A percentile compares a stretch with the other conserved stretches of the same genome.
phyloP scores from a whole-genome alignment of 2,329 filamentous ascomycete genomes.

The Claviceps citrina region DNA sequence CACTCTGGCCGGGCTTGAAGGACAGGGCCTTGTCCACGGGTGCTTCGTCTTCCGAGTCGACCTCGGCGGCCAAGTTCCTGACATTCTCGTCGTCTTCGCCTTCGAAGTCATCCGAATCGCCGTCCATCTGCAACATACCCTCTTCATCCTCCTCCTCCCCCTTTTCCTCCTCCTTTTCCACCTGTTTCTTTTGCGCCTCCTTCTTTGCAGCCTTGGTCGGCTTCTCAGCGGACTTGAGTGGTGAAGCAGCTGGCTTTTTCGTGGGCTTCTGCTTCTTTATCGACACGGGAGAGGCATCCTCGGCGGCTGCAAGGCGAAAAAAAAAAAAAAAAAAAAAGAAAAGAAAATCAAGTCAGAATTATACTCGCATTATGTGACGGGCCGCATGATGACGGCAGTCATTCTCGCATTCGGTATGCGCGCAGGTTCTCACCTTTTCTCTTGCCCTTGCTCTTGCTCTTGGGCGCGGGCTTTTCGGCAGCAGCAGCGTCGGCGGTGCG shows the following conservation, averaged over 20 bases:
- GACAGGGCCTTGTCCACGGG: conserved; percentile 18
- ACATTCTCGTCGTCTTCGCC: conserved; percentile 27
- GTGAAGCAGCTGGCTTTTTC: not conserved
- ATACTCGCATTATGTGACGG: not conserved
- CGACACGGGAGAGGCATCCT: conserved; percentile 21
- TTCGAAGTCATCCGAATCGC: conserved; percentile 19
- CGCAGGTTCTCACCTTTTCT: conserved; percentile 15
- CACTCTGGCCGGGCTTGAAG: conserved; percentile 33
- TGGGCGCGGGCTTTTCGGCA: conserved; percentile 20
- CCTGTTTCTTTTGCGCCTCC: conserved; percentile 12
- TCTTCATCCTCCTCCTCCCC: conserved; percentile 18
- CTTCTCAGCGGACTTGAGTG: conserved; percentile 5
- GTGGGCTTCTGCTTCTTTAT: conserved; percentile 19
- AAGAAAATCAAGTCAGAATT: conserved; percentile 11
- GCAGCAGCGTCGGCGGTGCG: conserved; percentile 10
- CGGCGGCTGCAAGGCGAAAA: conserved; percentile 7
- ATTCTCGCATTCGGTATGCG: not conserved
- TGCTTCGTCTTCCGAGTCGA: conserved; percentile 31
- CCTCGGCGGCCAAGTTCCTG: conserved; percentile 26
- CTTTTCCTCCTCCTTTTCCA: conserved; percentile 6
- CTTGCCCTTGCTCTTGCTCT: conserved; percentile 24
- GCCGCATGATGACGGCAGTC: too few species aligned
- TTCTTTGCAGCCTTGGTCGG: conserved; percentile 17
- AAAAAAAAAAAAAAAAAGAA: too few species aligned
- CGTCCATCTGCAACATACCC: conserved; percentile 18